Evolutionary conservation across 148 eudicot genomes (phyloP).

Genomic region (Diospyros lotus): DNA sequence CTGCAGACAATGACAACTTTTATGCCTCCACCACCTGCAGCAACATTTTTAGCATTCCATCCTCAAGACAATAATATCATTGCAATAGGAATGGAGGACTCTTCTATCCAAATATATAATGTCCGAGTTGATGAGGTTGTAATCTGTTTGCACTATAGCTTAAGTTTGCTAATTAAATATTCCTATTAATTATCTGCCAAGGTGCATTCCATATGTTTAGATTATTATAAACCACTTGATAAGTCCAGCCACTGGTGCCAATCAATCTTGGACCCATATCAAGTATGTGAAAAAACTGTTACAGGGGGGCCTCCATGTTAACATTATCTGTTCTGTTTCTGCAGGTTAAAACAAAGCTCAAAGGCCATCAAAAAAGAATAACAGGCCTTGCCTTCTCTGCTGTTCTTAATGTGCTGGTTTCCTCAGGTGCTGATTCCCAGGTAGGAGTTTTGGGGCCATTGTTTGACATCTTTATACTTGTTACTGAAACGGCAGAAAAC

Average conservation of each 20-base stretch:
- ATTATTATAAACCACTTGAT: background rate
- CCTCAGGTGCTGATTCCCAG: slow-evolving; percentile 90
- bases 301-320: background rate
- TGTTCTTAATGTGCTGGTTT: slow-evolving; percentile 65
- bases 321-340: slow-evolving; percentile 5
- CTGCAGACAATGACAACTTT: slow-evolving; percentile 86
- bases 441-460: slow-evolving; percentile 22
- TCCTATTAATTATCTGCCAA: background rate
- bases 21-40: slow-evolving; percentile 93
- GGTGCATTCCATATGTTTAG: background rate
- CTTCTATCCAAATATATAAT: slow-evolving; percentile 77
- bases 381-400: slow-evolving; percentile 78
- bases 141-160: slow-evolving; percentile 3
- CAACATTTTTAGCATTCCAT: slow-evolving; percentile 85
- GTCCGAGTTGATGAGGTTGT: slow-evolving; percentile 81
- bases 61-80: slow-evolving; percentile 86
- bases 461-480: background rate
- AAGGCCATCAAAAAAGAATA: slow-evolving; percentile 81
- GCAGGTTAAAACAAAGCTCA: slow-evolving; percentile 66
- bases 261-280: background rate
- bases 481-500: background rate
- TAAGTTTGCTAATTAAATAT: background rate
- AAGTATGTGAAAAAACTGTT: background rate
- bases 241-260: background rate
- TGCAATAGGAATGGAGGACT: slow-evolving; percentile 94